phyloP scores from a whole-genome alignment of 495 filamentous ascomycete species.

The Aspergillus panamensis region DNA sequence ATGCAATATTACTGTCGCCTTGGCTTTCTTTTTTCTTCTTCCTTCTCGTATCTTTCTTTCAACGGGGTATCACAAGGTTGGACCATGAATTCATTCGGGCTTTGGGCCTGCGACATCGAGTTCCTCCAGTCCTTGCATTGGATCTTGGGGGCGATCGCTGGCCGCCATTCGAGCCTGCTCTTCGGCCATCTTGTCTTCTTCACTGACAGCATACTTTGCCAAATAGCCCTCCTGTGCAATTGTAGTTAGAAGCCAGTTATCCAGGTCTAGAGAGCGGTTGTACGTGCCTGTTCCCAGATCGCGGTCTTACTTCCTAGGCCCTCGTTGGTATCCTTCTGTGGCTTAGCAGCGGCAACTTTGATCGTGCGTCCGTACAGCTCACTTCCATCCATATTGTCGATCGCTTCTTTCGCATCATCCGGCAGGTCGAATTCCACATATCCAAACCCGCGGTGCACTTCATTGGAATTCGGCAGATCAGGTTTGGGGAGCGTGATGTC shows the following conservation, averaged over 20 bases:
- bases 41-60: slow-evolving; percentile 7
- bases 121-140: slow-evolving; percentile 93
- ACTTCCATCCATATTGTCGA: slow-evolving; percentile 98
- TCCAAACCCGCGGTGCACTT: slow-evolving; percentile 87
- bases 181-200: slow-evolving; percentile 71
- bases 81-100: slow-evolving; percentile 53
- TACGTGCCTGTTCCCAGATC: slow-evolving; percentile 90
- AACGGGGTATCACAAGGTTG: slow-evolving; percentile 13
- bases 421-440: slow-evolving; percentile 92
- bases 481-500: slow-evolving; percentile 87
- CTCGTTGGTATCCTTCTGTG: slow-evolving; percentile 82
- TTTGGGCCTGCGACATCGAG: slow-evolving; percentile 92
- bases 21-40: slow-evolving; percentile 25
- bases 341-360: slow-evolving; percentile 87
- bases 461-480: slow-evolving; percentile 63
- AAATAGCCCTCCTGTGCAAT: slow-evolving; percentile 80
- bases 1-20: slow-evolving; percentile 35
- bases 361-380: slow-evolving; percentile 92
- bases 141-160: slow-evolving; percentile 64
- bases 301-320: slow-evolving; percentile 92
- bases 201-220: slow-evolving; percentile 82
- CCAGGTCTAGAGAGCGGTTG: background rate
- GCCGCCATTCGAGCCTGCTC: slow-evolving; percentile 52
- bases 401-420: slow-evolving; percentile 87
- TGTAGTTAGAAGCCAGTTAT: slow-evolving; percentile 19